Conservation (phyloP, 176 grass and related monocot genomes). For the Oryza meridionalis region DNA sequence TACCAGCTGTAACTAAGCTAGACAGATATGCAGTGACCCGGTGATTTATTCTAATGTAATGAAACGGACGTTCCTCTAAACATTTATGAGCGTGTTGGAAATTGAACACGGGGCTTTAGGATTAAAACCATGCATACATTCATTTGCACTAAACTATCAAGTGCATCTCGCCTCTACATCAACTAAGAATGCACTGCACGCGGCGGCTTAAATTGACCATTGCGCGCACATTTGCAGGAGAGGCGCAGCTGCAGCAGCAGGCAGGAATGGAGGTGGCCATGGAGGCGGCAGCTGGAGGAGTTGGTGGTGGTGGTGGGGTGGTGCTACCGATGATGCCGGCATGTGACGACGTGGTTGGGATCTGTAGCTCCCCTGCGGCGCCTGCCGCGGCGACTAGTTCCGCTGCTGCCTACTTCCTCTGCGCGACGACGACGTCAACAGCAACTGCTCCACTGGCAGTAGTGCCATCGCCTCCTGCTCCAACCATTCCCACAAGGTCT, state of each 20-base stretch:
- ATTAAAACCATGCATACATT: too few relatives aligned
- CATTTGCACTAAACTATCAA: too few relatives aligned
- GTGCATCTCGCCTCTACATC: background rate
- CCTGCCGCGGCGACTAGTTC: slow-evolving; percentile 45
- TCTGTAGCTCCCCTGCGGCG: slow-evolving; percentile 44
- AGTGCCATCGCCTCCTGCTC: slow-evolving; percentile 43
- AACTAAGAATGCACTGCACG: background rate
- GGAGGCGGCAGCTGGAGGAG: slow-evolving; percentile 20
- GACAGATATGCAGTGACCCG: too few relatives aligned
- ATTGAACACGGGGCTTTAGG: too few relatives aligned
- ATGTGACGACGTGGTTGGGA: slow-evolving; percentile 51
- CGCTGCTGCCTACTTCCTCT: slow-evolving; percentile 48
- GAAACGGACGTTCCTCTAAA: background rate
- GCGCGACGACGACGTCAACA: slow-evolving; percentile 41
- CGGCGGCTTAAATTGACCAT: background rate
- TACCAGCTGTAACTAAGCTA: too few relatives aligned
- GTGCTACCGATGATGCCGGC: slow-evolving; percentile 24
- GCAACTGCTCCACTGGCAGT: slow-evolving; percentile 48
- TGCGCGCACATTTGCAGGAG: slow-evolving; percentile 37
- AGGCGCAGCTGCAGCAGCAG: slow-evolving; percentile 29
- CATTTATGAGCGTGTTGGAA: too few relatives aligned
- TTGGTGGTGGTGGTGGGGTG: slow-evolving; percentile 18
- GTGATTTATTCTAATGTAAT: too few relatives aligned
- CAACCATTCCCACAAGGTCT: slow-evolving; percentile 53
- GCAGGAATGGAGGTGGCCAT: slow-evolving; percentile 38